phyloP scores from a whole-genome alignment of 208 protist genomes.

The Leishmania braziliensis region DNA sequence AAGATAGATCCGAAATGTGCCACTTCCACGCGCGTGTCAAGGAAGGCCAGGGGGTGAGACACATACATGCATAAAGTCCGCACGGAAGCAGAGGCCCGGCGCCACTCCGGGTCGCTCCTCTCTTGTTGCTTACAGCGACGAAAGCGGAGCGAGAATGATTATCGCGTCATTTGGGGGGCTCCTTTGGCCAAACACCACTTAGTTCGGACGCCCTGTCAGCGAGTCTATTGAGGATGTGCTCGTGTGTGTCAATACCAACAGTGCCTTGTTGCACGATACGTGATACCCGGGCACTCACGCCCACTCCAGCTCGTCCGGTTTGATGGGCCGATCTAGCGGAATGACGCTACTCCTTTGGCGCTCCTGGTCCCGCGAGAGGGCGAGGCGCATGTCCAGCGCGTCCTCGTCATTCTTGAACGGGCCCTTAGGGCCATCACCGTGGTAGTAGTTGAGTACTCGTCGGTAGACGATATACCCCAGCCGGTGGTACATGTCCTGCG shows the following conservation, averaged over 20 bases:
- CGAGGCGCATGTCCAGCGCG: slow-evolving; percentile 98
- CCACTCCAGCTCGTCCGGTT: slow-evolving; percentile 89
- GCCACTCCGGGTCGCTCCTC: not conserved
- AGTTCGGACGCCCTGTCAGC: too few relatives aligned
- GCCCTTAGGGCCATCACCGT: slow-evolving; percentile 56
- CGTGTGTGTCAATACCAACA: not conserved
- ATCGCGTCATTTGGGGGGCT: not conserved
- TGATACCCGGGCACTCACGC: slow-evolving; percentile 23
- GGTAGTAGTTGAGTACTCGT: slow-evolving; percentile 88
- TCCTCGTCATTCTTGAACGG: slow-evolving; percentile 83
- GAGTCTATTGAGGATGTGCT: not conserved
- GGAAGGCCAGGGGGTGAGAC: not conserved
- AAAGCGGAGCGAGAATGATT: not conserved
- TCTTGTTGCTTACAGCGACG: not conserved
- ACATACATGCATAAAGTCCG: not conserved
- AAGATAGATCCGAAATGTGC: not conserved
- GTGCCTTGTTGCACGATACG: not conserved
- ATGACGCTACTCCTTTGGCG: slow-evolving; percentile 77
- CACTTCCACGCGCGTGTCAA: not conserved
- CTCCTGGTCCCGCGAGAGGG: slow-evolving; percentile 90
- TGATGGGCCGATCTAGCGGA: slow-evolving; percentile 68
- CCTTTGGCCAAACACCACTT: not conserved
- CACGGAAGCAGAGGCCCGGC: not conserved
- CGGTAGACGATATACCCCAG: slow-evolving; percentile 98
- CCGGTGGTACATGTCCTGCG: slow-evolving; percentile 98